Evolutionary conservation across 176 grass and related monocot genomes (phyloP).

Genomic region (Aegilops bicornis): DNA sequence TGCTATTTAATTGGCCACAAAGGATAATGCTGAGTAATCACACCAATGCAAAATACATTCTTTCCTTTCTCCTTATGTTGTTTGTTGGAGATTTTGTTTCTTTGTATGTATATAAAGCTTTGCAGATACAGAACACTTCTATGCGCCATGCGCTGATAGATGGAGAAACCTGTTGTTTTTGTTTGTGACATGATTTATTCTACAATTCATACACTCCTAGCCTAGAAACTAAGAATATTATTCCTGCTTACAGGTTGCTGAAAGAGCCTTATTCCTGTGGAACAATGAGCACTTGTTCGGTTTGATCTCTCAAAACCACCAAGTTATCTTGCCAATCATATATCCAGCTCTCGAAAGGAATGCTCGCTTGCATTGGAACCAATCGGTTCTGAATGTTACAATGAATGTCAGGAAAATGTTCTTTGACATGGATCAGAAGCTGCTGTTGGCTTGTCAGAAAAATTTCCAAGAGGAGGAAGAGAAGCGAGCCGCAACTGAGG

Average conservation of each 20-base stretch:
- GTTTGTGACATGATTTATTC: slow-evolving; percentile 11
- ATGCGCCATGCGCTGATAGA: not conserved
- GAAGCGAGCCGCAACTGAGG: slow-evolving; percentile 50
- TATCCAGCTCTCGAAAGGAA: slow-evolving; percentile 87
- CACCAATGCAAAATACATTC: not conserved
- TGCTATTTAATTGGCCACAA: not conserved
- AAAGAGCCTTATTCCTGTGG: slow-evolving; percentile 88
- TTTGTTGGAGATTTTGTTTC: not conserved
- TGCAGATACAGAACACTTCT: slow-evolving; percentile 2
- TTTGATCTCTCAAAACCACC: slow-evolving; percentile 75
- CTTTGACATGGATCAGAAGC: slow-evolving; percentile 79
- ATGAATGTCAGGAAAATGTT: slow-evolving; percentile 94
- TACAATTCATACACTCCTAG: not conserved
- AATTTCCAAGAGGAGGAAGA: slow-evolving; percentile 90
- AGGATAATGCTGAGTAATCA: slow-evolving; percentile 19
- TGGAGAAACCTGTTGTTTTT: not conserved
- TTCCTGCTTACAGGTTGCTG: slow-evolving; percentile 73
- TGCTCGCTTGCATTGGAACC: slow-evolving; percentile 80
- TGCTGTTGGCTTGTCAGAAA: slow-evolving; percentile 76
- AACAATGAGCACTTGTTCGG: slow-evolving; percentile 84
- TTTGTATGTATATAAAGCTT: not conserved
- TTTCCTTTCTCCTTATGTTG: not conserved
- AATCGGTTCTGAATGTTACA: slow-evolving; percentile 85
- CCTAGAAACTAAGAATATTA: slow-evolving; percentile 15
- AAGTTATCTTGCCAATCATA: slow-evolving; percentile 83